Conservation (phyloP, 306 rosid species). For the Canavalia gladiata region DNA sequence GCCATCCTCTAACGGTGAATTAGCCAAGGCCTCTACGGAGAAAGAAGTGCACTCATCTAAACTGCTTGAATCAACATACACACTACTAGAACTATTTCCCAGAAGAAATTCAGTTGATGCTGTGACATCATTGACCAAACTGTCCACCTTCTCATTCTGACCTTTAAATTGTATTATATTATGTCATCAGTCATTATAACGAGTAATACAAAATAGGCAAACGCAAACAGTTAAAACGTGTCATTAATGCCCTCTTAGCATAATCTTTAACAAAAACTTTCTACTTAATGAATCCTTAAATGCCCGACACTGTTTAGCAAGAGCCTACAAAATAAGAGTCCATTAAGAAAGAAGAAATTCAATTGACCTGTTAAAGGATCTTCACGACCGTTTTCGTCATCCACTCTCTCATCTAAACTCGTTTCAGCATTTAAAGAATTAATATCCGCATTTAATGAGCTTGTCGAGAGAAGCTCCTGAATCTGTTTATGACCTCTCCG, state of each 20-base stretch:
- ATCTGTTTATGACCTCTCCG: constrained; percentile 87
- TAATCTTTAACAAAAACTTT: too few relatives aligned
- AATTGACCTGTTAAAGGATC: constrained; percentile 62
- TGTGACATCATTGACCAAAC: constrained; percentile 22
- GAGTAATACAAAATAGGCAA: constrained; percentile 23
- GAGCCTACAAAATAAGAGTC: neutral
- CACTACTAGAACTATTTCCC: constrained; percentile 40
- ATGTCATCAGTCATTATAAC: constrained; percentile 56
- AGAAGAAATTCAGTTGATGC: constrained; percentile 24
- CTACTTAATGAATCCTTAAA: too few relatives aligned
- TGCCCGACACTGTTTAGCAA: too few relatives aligned
- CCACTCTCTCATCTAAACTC: constrained; percentile 41
- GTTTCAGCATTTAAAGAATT: constrained; percentile 45
- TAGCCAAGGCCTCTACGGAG: constrained; percentile 43
- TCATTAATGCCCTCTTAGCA: too few relatives aligned
- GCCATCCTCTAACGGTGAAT: constrained; percentile 35
- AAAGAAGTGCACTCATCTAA: constrained; percentile 38
- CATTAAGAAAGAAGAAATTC: constrained; percentile 42
- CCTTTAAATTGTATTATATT: constrained; percentile 64
- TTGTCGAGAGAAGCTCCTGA: constrained; percentile 68
- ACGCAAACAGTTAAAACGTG: too few relatives aligned
- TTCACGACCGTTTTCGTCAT: constrained; percentile 41
- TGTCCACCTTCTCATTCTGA: constrained; percentile 61
- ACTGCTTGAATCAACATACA: constrained; percentile 37
- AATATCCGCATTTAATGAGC: constrained; percentile 39